Evolutionary conservation across 306 rosid species (phyloP), one percentile per base, ranked within the genome.

Genomic region (Herpetospermum pedunculosum): DNA sequence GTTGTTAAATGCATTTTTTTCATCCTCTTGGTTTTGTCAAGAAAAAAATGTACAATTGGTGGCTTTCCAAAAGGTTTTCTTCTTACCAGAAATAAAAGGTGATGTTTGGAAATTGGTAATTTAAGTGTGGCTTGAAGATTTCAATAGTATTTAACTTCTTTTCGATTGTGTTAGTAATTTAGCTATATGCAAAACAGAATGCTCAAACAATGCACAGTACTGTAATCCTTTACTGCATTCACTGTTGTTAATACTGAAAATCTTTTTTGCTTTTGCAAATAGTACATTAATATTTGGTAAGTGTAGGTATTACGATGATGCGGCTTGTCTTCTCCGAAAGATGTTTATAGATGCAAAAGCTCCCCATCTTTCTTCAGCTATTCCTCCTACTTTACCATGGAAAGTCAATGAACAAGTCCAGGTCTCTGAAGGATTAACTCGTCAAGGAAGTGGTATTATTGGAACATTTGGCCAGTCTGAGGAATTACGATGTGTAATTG

Each of bases 331-430:
- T 41, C 92, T 94, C 25, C 80, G 99, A 87, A 94, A 89, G 89
- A 89, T 94, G 87, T 82, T 91, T 70, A 74, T 94, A 83, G 99
- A 94, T 77, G 99, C 92, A 71, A 94, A 89, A 86, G 99, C 99
- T 71, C 96, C 99, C 60, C 96, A 94, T 85, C 96, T 89, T 80
- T 94, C 99, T 75, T 91, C 95, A 9, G 92, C 40, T 10, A 88
- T 94, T 89, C 99, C 97, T 38, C 96, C 99, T 70, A 85, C 76
- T 57, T 87, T 94, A 78, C 99, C 99, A 47, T 94, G 99, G 97
- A 89, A 89, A 85, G 84, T 81, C 73, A 89, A 83, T 77, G 96
- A 91, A 83, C 86, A 84, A 55, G 79, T 83, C 80, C 96, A 77
- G 72, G 89, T 87, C 77, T 70, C 81, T 48, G 96, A 94, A 82